phyloP scores from a whole-genome alignment of 2,329 filamentous ascomycete species.

The Monosporascus ibericus region DNA sequence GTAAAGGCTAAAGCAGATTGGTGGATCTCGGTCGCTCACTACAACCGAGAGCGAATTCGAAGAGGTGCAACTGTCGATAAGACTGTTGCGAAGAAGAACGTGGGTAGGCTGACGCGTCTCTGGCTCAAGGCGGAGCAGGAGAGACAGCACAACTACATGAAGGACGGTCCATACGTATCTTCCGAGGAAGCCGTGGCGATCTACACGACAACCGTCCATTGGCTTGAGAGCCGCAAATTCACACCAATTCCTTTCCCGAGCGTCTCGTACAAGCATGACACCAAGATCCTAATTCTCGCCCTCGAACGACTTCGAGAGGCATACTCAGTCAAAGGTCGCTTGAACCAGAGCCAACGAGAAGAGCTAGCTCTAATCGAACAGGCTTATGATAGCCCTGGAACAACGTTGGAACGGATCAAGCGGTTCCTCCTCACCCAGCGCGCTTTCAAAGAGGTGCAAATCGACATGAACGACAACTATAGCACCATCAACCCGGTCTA shows the following conservation, averaged over 20 bases:
- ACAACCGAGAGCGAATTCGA: conserved; percentile 95
- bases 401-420: conserved; percentile 93
- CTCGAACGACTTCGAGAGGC: conserved; percentile 89
- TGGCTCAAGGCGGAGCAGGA: conserved; percentile 99
- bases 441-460: conserved; percentile 98
- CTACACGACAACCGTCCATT: conserved; percentile 97
- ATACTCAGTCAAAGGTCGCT: conserved; percentile 92
- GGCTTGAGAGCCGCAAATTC: conserved; percentile 97
- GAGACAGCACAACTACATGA: conserved; percentile 98
- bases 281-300: conserved; percentile 94
- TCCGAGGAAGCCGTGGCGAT: conserved; percentile 98
- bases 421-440: conserved; percentile 93
- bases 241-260: conserved; percentile 98
- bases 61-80: conserved; percentile 97
- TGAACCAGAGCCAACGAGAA: conserved; percentile 97
- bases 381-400: conserved; percentile 95
- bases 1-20: conserved; percentile 99
- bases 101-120: conserved; percentile 85
- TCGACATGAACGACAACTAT: conserved; percentile 99
- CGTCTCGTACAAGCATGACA: conserved; percentile 99
- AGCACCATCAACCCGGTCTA: conserved; percentile 98
- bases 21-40: conserved; percentile 99
- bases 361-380: conserved; percentile 96
- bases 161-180: conserved; percentile 96
- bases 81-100: conserved; percentile 98